Conservation (phyloP, 768 basidiomycete genomes). For the Coprinellus aureogranulatus region DNA sequence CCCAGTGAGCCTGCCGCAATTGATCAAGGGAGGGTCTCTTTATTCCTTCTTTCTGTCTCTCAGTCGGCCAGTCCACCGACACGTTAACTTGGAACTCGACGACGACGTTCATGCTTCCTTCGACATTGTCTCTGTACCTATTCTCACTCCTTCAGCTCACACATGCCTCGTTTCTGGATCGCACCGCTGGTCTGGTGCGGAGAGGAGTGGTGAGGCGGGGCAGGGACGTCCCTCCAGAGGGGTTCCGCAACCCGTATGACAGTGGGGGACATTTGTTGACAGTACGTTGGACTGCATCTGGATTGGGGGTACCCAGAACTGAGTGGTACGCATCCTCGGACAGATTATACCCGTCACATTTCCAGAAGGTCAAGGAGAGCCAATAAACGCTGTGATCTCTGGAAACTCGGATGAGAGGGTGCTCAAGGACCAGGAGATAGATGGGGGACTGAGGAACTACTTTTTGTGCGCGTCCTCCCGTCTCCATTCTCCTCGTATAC, state of each 20-base stretch:
- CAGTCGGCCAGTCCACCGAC: neutral
- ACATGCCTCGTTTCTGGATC: slow-evolving; percentile 13
- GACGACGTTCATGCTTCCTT: neutral
- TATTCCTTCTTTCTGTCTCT: slow-evolving; percentile 5
- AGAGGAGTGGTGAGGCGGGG: neutral
- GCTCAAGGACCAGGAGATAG: slow-evolving; percentile 51
- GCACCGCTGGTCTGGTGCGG: neutral
- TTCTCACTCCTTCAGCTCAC: slow-evolving; percentile 3
- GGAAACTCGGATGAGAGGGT: slow-evolving; percentile 71
- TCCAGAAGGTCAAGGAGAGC: slow-evolving; percentile 79
- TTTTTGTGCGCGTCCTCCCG: slow-evolving; percentile 62
- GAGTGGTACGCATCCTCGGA: neutral
- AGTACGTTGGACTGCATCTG: slow-evolving; percentile 33
- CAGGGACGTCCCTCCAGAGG: slow-evolving; percentile 45
- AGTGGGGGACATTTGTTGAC: slow-evolving; percentile 47
- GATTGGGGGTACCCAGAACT: slow-evolving; percentile 54
- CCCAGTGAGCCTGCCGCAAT: neutral
- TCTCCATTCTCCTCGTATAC: neutral
- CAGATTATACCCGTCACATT: slow-evolving; percentile 57
- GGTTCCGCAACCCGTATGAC: slow-evolving; percentile 57
- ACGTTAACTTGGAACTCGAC: neutral
- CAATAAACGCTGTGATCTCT: slow-evolving; percentile 79
- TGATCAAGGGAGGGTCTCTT: neutral
- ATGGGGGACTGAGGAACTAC: slow-evolving; percentile 82
- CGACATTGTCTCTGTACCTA: slow-evolving; percentile 18